phyloP scores from a whole-genome alignment of 2,329 filamentous ascomycete genomes.

The Diplodia corticola region DNA sequence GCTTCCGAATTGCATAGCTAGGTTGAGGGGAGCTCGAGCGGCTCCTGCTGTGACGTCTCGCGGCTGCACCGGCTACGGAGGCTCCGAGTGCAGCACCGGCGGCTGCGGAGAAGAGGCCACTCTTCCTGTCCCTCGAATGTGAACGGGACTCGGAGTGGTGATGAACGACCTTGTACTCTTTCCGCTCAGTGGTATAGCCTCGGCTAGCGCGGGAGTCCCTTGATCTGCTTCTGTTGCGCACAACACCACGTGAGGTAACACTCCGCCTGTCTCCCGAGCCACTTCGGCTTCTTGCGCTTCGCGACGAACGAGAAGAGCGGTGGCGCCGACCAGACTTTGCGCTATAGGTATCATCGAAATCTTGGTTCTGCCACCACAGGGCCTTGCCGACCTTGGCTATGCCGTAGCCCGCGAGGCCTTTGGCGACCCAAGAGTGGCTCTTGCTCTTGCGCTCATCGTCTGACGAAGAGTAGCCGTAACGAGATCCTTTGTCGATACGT shows the following conservation, averaged over 20 bases:
- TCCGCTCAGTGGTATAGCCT: slow-evolving; percentile 35
- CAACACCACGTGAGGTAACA: slow-evolving; percentile 47
- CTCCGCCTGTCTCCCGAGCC: slow-evolving; percentile 44
- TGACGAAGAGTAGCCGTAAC: slow-evolving; percentile 56
- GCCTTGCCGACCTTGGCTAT: slow-evolving; percentile 55
- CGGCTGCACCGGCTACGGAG: slow-evolving; percentile 38
- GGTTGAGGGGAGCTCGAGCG: slow-evolving; percentile 39
- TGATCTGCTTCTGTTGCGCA: slow-evolving; percentile 42
- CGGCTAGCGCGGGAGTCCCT: slow-evolving; percentile 36
- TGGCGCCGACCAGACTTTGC: slow-evolving; percentile 53
- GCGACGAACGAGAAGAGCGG: slow-evolving; percentile 34
- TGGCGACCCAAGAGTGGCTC: slow-evolving; percentile 54
- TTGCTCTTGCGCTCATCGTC: slow-evolving; percentile 52
- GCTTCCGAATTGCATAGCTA: slow-evolving; percentile 32
- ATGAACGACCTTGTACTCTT: slow-evolving; percentile 38
- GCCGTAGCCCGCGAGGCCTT: slow-evolving; percentile 57
- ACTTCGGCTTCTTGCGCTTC: slow-evolving; percentile 38
- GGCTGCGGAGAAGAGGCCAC: slow-evolving; percentile 39
- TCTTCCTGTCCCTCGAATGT: slow-evolving; percentile 40
- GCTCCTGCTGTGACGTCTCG: slow-evolving; percentile 32
- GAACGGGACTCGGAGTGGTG: slow-evolving; percentile 45
- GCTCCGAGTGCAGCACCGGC: slow-evolving; percentile 42
- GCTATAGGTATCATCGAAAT: slow-evolving; percentile 63
- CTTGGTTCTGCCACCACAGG: slow-evolving; percentile 52
- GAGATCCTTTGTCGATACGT: slow-evolving; percentile 60